phyloP scores from a whole-genome alignment of 2,329 filamentous ascomycete genomes.

The Verticillium alfalfae region DNA sequence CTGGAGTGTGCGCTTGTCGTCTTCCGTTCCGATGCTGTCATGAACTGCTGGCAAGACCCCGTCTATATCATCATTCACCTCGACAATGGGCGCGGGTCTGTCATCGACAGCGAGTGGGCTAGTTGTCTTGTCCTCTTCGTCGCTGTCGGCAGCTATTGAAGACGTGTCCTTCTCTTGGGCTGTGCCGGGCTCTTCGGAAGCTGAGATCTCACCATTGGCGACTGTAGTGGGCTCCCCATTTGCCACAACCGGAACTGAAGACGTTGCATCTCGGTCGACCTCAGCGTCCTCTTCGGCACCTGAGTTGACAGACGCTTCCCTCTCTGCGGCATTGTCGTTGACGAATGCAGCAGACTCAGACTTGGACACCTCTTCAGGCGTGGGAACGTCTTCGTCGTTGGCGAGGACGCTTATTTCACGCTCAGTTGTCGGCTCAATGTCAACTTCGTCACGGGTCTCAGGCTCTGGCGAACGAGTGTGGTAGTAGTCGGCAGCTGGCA shows the following conservation, averaged over 20 bases:
- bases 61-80: slow-evolving; percentile 9
- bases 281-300: background rate
- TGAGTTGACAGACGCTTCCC: background rate
- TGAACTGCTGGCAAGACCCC: too few relatives aligned
- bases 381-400: background rate
- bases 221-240: background rate
- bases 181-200: background rate
- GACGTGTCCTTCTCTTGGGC: background rate
- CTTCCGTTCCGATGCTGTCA: background rate
- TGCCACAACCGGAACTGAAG: background rate
- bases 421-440: background rate
- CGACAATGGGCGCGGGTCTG: slow-evolving; percentile 12
- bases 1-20: background rate
- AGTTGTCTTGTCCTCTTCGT: background rate
- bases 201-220: too few relatives aligned
- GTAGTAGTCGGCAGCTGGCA: background rate
- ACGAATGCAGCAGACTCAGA: background rate
- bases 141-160: background rate
- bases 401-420: background rate
- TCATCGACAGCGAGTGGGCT: background rate
- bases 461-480: background rate
- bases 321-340: background rate
- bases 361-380: background rate
- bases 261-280: background rate
- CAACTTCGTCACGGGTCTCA: background rate